Evolutionary conservation across 2,329 filamentous ascomycete genomes (phyloP), one percentile per base, ranked within the genome.

Genomic region (Metarhizium brunneum): DNA sequence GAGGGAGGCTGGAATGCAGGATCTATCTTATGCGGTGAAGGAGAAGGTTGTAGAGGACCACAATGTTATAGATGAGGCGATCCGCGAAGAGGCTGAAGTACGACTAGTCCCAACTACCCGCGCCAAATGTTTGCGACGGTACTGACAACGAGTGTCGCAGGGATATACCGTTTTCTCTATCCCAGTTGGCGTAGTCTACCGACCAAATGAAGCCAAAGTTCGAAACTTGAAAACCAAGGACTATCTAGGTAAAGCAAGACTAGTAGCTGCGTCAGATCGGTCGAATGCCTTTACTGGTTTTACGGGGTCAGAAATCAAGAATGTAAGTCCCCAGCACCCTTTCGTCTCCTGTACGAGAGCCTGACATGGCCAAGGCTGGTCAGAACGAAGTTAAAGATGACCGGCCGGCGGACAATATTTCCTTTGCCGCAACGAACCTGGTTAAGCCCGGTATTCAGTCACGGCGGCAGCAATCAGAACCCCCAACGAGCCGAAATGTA

Each of bases 121-220:
- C 14, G 20, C 30, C 30, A 47, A 7, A 40, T 11, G 47, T 14
- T n/a, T 14, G 5, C 45, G 10, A 16, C 7, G 25, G 3, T 35
- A 30, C 55, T 55, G 40, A 57, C 54, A 16, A 10, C 52, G 51
- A 65, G 76, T 30, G 25, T 55, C 40, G 2, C 59, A 95, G 88
- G 94, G 92, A 50, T 99, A 99, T 68, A 97, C 94, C 0, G 94
- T 99, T 47, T 99, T 99, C 74, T 97, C 92, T 0, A 97, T 97
- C 54, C 94, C 94, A 0, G 92, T 97, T 13, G 94, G 94, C 29
- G 89, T 96, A 36, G 83, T 99, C 16, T 99, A 97, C 72, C 81
- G 94, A 57, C 94, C 94, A 25, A 97, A 96, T 68, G 92, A 95
- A 66, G 92, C 94, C 60, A 99, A 99, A 73, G 94, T 99, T 62